A percentile compares a stretch with the other conserved stretches of the same genome.
Conservation (phyloP, 2,329 filamentous ascomycete species). For the Helicocarpus griseus region DNA sequence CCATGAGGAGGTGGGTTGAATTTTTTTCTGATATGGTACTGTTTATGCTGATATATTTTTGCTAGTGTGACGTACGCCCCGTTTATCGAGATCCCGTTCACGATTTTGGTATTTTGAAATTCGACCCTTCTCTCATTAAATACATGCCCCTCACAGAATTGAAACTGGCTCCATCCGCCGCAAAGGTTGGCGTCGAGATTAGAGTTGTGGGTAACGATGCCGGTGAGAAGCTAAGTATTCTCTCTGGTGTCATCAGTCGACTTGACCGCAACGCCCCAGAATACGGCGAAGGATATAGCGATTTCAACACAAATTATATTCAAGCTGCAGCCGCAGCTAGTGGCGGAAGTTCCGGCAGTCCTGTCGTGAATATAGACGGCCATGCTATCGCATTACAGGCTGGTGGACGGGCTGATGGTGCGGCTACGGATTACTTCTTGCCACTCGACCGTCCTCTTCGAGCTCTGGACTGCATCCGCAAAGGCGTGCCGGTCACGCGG, state of each 20-base stretch:
- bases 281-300: constrained; percentile 94
- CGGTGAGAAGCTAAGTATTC: constrained; percentile 93
- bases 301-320: constrained; percentile 95
- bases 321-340: constrained; percentile 95
- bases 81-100: constrained; percentile 98
- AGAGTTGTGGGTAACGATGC: constrained; percentile 97
- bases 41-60: constrained; percentile 4
- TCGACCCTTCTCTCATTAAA: constrained; percentile 91
- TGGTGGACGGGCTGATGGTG: constrained; percentile 84
- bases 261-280: constrained; percentile 94
- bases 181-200: constrained; percentile 83
- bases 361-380: constrained; percentile 91
- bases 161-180: constrained; percentile 72
- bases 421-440: constrained; percentile 94
- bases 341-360: constrained; percentile 95
- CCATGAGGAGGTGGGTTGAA: constrained; percentile 60
- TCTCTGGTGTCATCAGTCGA: constrained; percentile 93
- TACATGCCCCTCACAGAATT: constrained; percentile 87
- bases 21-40: constrained; percentile 1
- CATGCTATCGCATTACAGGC: constrained; percentile 88
- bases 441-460: constrained; percentile 83
- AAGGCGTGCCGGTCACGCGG: constrained; percentile 64
- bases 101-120: constrained; percentile 94
- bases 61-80: constrained; percentile 81
- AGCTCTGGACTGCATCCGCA: constrained; percentile 75